Percentiles rank a stretch among this genome's conserved stretches.
Evolutionary conservation across 768 basidiomycete genomes (phyloP).

Genomic region (Pulveroboletus ravenelii): DNA sequence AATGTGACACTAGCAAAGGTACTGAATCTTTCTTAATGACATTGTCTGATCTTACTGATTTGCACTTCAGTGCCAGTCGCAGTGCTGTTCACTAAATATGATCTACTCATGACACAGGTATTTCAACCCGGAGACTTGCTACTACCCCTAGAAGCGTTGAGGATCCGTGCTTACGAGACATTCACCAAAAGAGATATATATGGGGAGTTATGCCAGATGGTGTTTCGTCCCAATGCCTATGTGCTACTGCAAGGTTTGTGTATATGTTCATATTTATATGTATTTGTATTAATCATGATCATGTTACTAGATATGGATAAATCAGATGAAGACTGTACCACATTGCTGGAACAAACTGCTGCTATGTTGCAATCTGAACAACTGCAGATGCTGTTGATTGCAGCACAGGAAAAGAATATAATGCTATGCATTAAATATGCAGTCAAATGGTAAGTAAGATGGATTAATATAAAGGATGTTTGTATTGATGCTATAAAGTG

Average conservation of each 20-base stretch:
- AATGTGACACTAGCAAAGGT: not conserved
- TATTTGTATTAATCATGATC: not conserved
- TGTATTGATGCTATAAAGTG: not conserved
- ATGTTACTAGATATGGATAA: not conserved
- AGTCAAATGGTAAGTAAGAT: not conserved
- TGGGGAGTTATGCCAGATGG: not conserved
- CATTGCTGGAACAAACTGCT: not conserved
- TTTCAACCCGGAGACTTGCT: not conserved
- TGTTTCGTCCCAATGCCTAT: not conserved
- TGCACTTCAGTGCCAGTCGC: not conserved
- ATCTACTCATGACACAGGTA: not conserved
- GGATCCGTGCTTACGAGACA: not conserved
- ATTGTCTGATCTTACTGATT: not conserved
- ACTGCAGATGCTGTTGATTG: not conserved
- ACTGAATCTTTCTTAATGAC: not conserved
- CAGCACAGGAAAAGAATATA: not conserved
- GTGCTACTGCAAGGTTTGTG: not conserved
- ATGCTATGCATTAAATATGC: not conserved
- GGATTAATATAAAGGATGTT: not conserved
- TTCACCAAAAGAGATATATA: not conserved
- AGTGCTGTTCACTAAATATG: not conserved
- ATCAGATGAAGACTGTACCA: not conserved
- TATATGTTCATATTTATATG: not conserved
- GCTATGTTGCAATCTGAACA: not conserved
- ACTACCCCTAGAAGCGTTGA: not conserved